Base-by-base conservation (phyloP, 345 rosid species). In the Cardiospermum halicacabum region DNA sequence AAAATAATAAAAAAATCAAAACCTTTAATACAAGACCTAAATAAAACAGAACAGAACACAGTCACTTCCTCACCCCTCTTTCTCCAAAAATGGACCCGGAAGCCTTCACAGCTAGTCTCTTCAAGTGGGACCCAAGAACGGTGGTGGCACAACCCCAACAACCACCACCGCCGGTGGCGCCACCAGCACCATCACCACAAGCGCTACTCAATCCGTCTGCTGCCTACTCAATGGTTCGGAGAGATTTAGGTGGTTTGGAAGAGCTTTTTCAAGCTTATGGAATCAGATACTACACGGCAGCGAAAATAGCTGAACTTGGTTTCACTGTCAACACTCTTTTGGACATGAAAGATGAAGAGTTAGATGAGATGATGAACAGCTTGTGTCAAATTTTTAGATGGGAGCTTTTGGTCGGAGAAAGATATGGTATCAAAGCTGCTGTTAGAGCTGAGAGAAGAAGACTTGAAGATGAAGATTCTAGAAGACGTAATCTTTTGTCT, bases 41-140 rank as follows among this genome's bases (percentile, higher is more conserved):
- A 1, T 7, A 34, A 34, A 34, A 34, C 7, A 50, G 63, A 42
- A 62, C 40, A 58, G 26, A 9, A 27, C 26, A 30, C 8, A 36
- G 54, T 11, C 18, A 55, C n/a, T n/a, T n/a, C n/a, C n/a, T n/a
- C n/a, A n/a, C n/a, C n/a, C n/a, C n/a, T n/a, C n/a, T n/a, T n/a
- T n/a, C n/a, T n/a, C n/a, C n/a, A n/a, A n/a, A n/a, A n/a, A n/a
- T 91, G 97, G 97, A 91, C 68, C 96, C 93, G 11, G 96, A 88
- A 62, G 88, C 88, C 7, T 91, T 88, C 77, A 69, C 89, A 32
- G 85, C 80, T 39, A 82, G 83, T 62, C 82, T 85, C 69, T 87
- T 87, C 85, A 86, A 85, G 69, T 89, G 96, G 96, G 92, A 87
- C 70, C 82, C 91, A 7, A 73, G 80, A 58, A 72, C 69, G 47